These are phyloP conservation scores for Dothistroma pini DNA, from an alignment of 2,329 filamentous ascomycete genomes.

Conservation along the genomic window DNA sequence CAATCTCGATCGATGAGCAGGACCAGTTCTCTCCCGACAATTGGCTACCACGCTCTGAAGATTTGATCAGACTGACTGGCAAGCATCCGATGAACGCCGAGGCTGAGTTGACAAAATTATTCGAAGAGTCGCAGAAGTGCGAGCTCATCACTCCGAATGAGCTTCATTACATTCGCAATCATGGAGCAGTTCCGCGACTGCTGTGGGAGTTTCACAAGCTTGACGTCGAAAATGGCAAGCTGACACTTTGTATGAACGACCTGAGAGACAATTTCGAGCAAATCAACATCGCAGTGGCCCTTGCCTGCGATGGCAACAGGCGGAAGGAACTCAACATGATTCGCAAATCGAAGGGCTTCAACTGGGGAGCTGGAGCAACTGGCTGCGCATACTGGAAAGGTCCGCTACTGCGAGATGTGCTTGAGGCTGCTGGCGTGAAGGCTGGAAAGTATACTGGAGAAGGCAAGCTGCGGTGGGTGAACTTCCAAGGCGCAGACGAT, in stretches of 20 bases:
- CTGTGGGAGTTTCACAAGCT: slow-evolving; percentile 50
- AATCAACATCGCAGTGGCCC: slow-evolving; percentile 48
- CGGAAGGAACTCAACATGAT: slow-evolving; percentile 53
- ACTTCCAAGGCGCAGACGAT: slow-evolving; percentile 50
- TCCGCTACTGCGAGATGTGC: slow-evolving; percentile 44
- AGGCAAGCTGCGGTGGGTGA: slow-evolving; percentile 41
- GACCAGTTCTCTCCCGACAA: slow-evolving; percentile 54
- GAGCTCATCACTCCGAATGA: slow-evolving; percentile 52
- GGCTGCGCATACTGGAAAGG: slow-evolving; percentile 53
- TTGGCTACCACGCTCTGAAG: slow-evolving; percentile 48
- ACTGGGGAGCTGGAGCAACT: slow-evolving; percentile 46
- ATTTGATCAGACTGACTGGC: slow-evolving; percentile 51
- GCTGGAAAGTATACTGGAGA: slow-evolving; percentile 18
- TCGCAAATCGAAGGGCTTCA: slow-evolving; percentile 48
- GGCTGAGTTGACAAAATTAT: slow-evolving; percentile 41
- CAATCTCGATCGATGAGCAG: slow-evolving; percentile 44
- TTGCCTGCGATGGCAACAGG: slow-evolving; percentile 51
- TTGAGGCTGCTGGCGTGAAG: slow-evolving; percentile 41
- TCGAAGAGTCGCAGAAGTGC: slow-evolving; percentile 32
- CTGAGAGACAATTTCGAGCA: slow-evolving; percentile 42
- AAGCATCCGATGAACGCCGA: slow-evolving; percentile 55
- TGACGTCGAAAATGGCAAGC: slow-evolving; percentile 44
- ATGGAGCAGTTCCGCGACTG: slow-evolving; percentile 51
- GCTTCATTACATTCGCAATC: slow-evolving; percentile 53
- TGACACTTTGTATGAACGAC: slow-evolving; percentile 44